These are phyloP conservation scores for Coprinopsis marcescibilis DNA, from an alignment of 768 basidiomycete genomes.

Conservation along the genomic window DNA sequence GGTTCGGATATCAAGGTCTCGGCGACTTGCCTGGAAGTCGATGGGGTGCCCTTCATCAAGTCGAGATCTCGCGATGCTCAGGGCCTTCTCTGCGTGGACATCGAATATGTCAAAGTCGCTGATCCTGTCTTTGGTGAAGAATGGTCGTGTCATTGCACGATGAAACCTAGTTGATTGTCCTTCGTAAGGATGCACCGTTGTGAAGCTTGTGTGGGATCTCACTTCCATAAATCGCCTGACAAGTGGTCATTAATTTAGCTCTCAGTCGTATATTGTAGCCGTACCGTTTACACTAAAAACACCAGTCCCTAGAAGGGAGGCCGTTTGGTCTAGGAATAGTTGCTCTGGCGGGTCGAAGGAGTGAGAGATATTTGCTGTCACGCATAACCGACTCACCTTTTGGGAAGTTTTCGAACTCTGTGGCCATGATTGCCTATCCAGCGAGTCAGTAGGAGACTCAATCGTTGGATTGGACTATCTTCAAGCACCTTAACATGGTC, in stretches of 20 bases:
- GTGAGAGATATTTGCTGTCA: neutral
- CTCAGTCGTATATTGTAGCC: conserved; percentile 6
- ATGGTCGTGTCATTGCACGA: conserved; percentile 61
- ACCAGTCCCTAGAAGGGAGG: conserved; percentile 43
- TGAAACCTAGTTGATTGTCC: conserved; percentile 41
- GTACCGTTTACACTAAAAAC: conserved; percentile 56
- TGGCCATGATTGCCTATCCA: conserved; percentile 32
- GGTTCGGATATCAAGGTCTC: too few relatives aligned
- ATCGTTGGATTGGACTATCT: neutral
- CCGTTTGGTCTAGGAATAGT: conserved; percentile 19
- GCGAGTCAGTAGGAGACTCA: neutral
- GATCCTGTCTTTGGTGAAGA: conserved; percentile 56
- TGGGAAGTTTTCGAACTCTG: conserved; percentile 38
- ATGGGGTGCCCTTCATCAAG: conserved; percentile 42
- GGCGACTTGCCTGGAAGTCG: conserved; percentile 48
- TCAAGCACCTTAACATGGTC: conserved; percentile 36
- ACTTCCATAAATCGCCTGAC: conserved; percentile 63
- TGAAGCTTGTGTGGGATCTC: conserved; percentile 12
- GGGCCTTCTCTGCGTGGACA: conserved; percentile 41
- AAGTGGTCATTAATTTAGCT: neutral
- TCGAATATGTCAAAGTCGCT: conserved; percentile 60
- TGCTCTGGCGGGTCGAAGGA: conserved; percentile 22
- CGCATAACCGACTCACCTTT: conserved; percentile 26
- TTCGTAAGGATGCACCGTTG: neutral
- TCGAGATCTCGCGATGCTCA: conserved; percentile 38